Evolutionary conservation across 2,329 filamentous ascomycete species (phyloP), one percentile per base, ranked within the genome.

Genomic region (Cladosporium sp.): DNA sequence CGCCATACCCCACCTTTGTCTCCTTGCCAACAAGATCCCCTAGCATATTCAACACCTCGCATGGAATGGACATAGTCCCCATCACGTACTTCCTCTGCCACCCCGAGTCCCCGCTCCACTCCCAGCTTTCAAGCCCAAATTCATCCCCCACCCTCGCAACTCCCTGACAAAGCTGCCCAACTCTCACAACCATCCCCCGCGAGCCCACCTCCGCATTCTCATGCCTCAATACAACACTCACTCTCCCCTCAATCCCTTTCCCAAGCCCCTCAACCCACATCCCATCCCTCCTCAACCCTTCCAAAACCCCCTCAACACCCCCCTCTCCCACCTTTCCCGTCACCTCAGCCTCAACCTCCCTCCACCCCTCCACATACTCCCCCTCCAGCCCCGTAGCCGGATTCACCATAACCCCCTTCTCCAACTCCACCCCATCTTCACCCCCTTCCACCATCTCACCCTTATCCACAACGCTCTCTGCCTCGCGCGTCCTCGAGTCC

Each of bases 381-480:
- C 75, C 75, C 37, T 74, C 65, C 1, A 61, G 40, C 0, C 78
- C 77, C 1, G 79, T 81, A 1, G 67, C 71, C 0, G 81, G 81
- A 58, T 86, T 82, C 9, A 76, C 67, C 78, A 85, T 85, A 10
- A 61, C 60, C 0, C 84, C 84, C 41, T 69, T 77, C 64, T 87
- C 84, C 4, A 84, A 66, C 7, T 74, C 63, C 11, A 51, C 18
- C 41, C 59, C 69, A 61, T 73, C 64, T 3, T 66, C 55, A 14
- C 13, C 13, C 32, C 72, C 70, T 3, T 46, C 37, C 40, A 74
- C 74, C 72, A 82, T 82, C 59, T 80, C 74, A 1, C 82, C 83
- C 43, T 80, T 74, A 56, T 87, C 84, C 0, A 64, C 59, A 7
- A 73, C 69, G 1, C 61, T 59, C 10, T 74, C 69, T 2, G 72